Evolutionary conservation across 2,329 filamentous ascomycete genomes (phyloP), one percentile per base, ranked within the genome.

Genomic region (Aspergillus brunneoviolaceus): DNA sequence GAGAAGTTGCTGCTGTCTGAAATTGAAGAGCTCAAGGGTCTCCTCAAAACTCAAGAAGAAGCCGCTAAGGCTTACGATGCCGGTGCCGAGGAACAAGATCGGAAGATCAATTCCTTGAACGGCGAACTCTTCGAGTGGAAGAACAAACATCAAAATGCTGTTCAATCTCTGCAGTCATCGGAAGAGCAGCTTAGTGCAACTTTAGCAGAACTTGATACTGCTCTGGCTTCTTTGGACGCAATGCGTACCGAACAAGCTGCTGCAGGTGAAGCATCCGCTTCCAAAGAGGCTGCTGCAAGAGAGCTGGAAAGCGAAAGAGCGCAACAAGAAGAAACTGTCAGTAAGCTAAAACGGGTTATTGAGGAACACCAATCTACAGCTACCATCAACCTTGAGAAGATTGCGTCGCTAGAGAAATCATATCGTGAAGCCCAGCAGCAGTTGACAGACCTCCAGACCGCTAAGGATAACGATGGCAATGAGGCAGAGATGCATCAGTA

Each of bases 351-450:
- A 63, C 82, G 78, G 60, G 89, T 96, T 72, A 88, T 97, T 56
- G 87, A 93, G 55, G 87, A 92, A 71, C 92, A 96, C 77, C 93
- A 90, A 77, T 79, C 83, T 3, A 85, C 90, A 42, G 88, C 96
- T 67, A 83, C 84, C 63, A 83, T 80, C 65, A 91, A 93, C 68
- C 81, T 87, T 12, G 73, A 83, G 45, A 90, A 88, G 68, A 87
- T 96, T 31, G 82, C 87, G 3, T 85, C 90, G 65, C 82, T 96
- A 14, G 92, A 96, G 74, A 79, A 87, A 64, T 85, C 88, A 4
- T 89, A 96, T 71, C 75, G 84, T 33, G 82, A 83, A 27, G 85
- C 89, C 54, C 85, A 87, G 68, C 77, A 83, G 51, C 85, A 94
- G 68, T 82, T 96, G 11, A 85, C 91, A 45, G 84, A 89, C 56